These are phyloP conservation scores for Solanum ossicruentum DNA, from an alignment of 257 asterid genomes.

Conservation along the genomic window DNA sequence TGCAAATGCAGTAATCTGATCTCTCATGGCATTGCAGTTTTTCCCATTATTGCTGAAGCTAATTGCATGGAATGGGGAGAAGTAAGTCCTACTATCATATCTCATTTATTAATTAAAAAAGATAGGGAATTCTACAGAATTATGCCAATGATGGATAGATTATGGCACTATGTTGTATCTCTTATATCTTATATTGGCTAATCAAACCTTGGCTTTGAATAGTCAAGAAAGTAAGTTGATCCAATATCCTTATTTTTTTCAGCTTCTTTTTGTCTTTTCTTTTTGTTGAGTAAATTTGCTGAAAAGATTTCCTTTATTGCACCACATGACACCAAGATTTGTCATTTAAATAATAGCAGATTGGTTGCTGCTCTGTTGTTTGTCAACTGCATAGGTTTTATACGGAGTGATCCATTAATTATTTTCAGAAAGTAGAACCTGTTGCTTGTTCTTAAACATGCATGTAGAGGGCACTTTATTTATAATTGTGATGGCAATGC, in stretches of 20 bases:
- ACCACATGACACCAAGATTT: background rate
- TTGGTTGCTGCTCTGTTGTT: background rate
- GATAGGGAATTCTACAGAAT: background rate
- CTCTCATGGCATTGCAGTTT: constrained; percentile 48
- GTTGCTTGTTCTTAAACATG: background rate
- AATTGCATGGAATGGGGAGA: constrained; percentile 96
- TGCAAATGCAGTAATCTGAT: constrained; percentile 3
- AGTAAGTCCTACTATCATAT: constrained; percentile 28
- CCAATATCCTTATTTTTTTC: background rate
- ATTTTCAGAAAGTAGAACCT: background rate
- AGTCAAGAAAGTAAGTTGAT: background rate
- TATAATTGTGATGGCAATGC: background rate
- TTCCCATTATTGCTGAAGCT: constrained; percentile 86
- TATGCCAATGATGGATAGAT: background rate
- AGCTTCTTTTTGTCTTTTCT: background rate
- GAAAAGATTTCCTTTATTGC: background rate
- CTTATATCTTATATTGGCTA: background rate
- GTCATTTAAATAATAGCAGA: background rate
- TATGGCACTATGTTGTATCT: background rate
- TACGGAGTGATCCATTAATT: background rate
- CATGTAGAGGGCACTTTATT: background rate
- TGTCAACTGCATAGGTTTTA: background rate
- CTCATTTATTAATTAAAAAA: background rate
- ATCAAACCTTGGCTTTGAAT: background rate
- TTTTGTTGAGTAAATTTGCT: background rate